Evolutionary conservation across 2,329 filamentous ascomycete species (phyloP), one percentile per base, ranked within the genome.

Genomic region (Clarireedia paspali): DNA sequence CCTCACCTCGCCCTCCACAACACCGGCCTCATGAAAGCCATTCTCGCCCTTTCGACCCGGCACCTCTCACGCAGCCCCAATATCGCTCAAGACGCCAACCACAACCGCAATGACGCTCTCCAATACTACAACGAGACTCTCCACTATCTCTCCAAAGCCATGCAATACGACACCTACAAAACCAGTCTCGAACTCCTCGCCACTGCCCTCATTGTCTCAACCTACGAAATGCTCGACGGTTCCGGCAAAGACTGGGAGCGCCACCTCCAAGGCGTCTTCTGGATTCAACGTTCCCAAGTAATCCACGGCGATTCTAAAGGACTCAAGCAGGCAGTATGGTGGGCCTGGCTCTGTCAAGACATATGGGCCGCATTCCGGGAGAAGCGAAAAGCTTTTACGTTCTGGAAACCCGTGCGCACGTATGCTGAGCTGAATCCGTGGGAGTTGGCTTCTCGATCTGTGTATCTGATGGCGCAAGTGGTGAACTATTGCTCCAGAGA

Each of bases 321-420:
- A 0, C 70, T 85, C 0, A 73, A 78, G 44, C 76, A 79, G 59
- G 78, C 81, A 0, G 78, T 81, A 0, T 85, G 82, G 83, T 86
- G 83, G 82, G 76, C 78, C 0, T 86, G 82, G 83, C 70, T 85
- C 3, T 72, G 80, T n/a, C 83, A 86, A 63, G 83, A 86, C 63
- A 74, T 82, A 0, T 85, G 82, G 82, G 82, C 80, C 2, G 82
- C 82, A 0, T 84, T 84, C 60, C 74, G 80, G 0, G 81, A 84
- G 63, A 73, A 74, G 23, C 71, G 83, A 4, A 73, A 76, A 6
- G 76, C 77, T 2, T 75, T 83, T 59, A 83, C 75, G 36, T 82
- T 83, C 49, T 85, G 81, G 79, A 73, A 72, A 45, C 81, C 81
- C 0, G 76, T 73, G 6, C 77, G 75, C 56, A 70, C 72, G 0